Evolutionary conservation across 192 early-diverging fungal species (phyloP).

Genomic region (Coemansia sp.): DNA sequence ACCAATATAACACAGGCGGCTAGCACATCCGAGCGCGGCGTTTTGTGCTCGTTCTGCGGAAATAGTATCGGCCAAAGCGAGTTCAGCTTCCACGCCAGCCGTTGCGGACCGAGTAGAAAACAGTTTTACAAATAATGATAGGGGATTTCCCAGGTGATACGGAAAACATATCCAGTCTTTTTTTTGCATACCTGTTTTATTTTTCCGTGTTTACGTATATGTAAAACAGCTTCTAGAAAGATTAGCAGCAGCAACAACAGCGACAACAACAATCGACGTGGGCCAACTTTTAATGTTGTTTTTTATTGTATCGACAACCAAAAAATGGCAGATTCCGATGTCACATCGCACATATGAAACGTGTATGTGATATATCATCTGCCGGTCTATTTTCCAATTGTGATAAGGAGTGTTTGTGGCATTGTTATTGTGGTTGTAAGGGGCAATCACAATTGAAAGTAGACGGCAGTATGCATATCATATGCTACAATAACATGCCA

Average conservation of each 20-base stretch:
- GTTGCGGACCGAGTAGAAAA: neutral
- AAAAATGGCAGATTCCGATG: neutral
- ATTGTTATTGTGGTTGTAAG: no score
- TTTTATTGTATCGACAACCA: neutral
- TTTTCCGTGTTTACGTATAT: neutral
- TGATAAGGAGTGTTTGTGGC: no score
- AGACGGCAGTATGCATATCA: neutral
- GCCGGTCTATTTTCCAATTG: no score
- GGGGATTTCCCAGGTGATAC: neutral
- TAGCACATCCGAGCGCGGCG: neutral
- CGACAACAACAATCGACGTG: no score
- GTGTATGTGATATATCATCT: no score
- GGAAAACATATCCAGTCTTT: neutral
- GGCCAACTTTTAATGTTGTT: no score
- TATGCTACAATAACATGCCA: neutral
- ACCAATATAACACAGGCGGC: neutral
- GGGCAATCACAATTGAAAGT: neutral
- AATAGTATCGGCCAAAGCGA: neutral
- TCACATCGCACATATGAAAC: neutral
- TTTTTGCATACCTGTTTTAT: neutral
- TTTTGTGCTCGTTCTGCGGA: conserved; percentile 1
- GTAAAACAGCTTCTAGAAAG: no score
- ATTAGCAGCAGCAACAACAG: no score
- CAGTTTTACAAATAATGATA: neutral
- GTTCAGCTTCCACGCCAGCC: neutral